Conservation (phyloP, 2,329 filamentous ascomycete species). For the Colletotrichum cereale region DNA sequence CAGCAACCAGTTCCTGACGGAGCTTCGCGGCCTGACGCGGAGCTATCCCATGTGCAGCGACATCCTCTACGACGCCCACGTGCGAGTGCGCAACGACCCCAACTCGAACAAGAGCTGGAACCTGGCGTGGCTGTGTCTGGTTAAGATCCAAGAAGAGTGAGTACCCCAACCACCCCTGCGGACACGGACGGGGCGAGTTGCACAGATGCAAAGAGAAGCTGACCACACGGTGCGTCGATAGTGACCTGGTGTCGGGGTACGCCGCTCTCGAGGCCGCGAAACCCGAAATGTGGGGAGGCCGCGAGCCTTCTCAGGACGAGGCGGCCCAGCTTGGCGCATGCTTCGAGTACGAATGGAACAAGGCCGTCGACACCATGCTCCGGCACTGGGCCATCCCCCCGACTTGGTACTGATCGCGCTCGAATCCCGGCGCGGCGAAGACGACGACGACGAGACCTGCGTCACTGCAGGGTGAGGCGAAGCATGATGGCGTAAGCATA, state of each 20-base stretch:
- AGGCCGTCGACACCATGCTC: slow-evolving; percentile 74
- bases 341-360: slow-evolving; percentile 76
- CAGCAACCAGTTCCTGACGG: slow-evolving; percentile 76
- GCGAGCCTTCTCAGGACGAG: slow-evolving; percentile 66
- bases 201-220: not conserved
- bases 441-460: not conserved
- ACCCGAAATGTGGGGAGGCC: slow-evolving; percentile 78
- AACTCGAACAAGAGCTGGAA: slow-evolving; percentile 80
- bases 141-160: slow-evolving; percentile 75
- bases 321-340: slow-evolving; percentile 70
- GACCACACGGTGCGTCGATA: slow-evolving; percentile 45
- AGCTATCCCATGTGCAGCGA: slow-evolving; percentile 77
- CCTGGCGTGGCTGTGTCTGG: slow-evolving; percentile 78
- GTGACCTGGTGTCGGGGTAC: slow-evolving; percentile 71
- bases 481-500: not conserved
- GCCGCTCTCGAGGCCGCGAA: slow-evolving; percentile 71
- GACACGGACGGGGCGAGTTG: not conserved
- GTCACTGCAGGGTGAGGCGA: not conserved
- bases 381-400: slow-evolving; percentile 75
- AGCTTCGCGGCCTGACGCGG: slow-evolving; percentile 75
- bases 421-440: not conserved
- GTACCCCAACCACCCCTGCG: slow-evolving; percentile 45
- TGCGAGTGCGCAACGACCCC: slow-evolving; percentile 72
- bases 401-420: slow-evolving; percentile 54
- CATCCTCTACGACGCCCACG: slow-evolving; percentile 74